Evolutionary conservation across 371 early-diverging fungal genomes (phyloP).

Genomic region (Thermomucor indicae-seudaticae): DNA sequence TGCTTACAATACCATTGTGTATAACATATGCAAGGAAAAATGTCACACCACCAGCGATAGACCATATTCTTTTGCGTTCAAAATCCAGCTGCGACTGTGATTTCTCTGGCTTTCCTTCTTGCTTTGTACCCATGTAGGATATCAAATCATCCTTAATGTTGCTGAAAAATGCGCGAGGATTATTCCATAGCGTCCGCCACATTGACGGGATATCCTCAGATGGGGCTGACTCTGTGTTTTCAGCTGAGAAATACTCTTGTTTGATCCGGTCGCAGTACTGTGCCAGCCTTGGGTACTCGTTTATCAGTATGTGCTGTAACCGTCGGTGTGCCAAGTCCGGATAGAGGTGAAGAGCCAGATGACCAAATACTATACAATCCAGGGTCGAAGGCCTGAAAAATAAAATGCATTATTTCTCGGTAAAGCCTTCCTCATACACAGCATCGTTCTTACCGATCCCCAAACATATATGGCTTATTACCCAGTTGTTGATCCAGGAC

Average conservation of each 20-base stretch:
- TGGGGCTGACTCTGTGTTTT: slow-evolving; percentile 17
- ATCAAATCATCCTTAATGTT: slow-evolving; percentile 32
- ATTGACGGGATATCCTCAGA: slow-evolving; percentile 49
- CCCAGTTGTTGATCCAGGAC: slow-evolving; percentile 54
- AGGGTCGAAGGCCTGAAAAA: slow-evolving; percentile 49
- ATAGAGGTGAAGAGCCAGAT: slow-evolving; percentile 60
- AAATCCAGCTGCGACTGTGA: slow-evolving; percentile 52
- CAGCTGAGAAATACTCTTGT: slow-evolving; percentile 11
- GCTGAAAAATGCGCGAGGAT: slow-evolving; percentile 45
- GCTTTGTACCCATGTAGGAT: slow-evolving; percentile 23
- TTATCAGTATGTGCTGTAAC: slow-evolving; percentile 50
- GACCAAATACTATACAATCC: slow-evolving; percentile 69
- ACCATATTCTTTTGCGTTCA: slow-evolving; percentile 57
- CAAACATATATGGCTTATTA: slow-evolving; percentile 65
- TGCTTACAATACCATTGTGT: slow-evolving; percentile 51
- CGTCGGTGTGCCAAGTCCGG: slow-evolving; percentile 62
- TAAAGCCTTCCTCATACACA: background rate
- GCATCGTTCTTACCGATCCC: slow-evolving; percentile 36
- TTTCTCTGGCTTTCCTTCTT: slow-evolving; percentile 34
- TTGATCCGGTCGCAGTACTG: slow-evolving; percentile 57
- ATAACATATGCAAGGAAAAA: slow-evolving; percentile 53
- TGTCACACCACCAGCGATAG: slow-evolving; percentile 53
- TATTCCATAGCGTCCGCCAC: slow-evolving; percentile 43
- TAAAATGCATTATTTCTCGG: background rate
- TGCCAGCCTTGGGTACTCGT: slow-evolving; percentile 57